Percentiles rank a stretch among this genome's conserved stretches.
Evolutionary conservation across 208 protist genomes (phyloP).

Genomic region (Leishmania martiniquensis): DNA sequence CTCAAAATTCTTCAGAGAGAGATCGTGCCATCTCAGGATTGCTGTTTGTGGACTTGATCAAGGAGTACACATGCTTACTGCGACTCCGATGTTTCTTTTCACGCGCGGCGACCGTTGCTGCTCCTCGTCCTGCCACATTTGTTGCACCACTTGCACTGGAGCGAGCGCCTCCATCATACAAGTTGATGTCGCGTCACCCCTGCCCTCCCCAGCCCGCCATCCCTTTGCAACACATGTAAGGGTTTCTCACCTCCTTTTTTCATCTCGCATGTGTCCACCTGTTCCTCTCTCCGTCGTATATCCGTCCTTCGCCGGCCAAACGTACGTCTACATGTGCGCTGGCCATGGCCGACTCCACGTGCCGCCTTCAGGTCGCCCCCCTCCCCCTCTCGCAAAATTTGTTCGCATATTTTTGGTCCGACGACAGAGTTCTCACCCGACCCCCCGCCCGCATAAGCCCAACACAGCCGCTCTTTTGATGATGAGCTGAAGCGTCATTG

Average conservation of each 20-base stretch:
- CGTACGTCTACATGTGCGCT: too few relatives aligned
- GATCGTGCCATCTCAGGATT: neutral
- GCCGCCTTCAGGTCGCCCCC: neutral
- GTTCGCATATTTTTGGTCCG: neutral
- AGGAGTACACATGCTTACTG: neutral
- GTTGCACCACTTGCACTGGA: neutral
- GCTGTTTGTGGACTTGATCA: neutral
- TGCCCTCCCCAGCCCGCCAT: too few relatives aligned
- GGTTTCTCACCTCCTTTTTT: neutral
- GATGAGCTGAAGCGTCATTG: neutral
- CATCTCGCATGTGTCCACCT: conserved; percentile 1
- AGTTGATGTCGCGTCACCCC: neutral
- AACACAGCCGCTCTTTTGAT: neutral
- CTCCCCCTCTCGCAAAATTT: too few relatives aligned
- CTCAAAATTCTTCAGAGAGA: neutral
- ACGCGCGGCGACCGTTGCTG: neutral
- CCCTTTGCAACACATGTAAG: neutral
- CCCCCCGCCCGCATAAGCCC: too few relatives aligned
- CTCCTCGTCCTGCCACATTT: neutral
- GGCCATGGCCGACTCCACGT: neutral
- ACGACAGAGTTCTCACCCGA: too few relatives aligned
- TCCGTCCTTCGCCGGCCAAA: neutral
- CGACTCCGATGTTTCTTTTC: neutral
- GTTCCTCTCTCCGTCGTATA: neutral
- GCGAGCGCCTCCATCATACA: neutral